Percentiles rank a stretch among this genome's conserved stretches.
phyloP scores from a whole-genome alignment of 352 stramenopile genomes.

The Globisporangium echinulatum region DNA sequence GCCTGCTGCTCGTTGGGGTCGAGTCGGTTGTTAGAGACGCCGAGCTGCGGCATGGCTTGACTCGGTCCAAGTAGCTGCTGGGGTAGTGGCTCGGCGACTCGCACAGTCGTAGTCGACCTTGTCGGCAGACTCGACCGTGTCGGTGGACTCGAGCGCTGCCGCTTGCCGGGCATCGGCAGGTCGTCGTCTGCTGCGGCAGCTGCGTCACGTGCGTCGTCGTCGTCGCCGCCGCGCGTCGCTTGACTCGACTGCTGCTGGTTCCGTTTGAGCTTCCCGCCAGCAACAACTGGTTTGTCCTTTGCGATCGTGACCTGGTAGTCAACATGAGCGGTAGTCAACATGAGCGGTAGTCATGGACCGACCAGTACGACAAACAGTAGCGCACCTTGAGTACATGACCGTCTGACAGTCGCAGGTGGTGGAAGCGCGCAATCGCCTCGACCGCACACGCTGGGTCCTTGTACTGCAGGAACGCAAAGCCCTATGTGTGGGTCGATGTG shows the following conservation, averaged over 20 bases:
- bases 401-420: constrained; percentile 53
- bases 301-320: constrained; percentile 48
- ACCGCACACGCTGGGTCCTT: constrained; percentile 37
- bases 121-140: neutral
- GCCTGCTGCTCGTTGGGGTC: too few species aligned
- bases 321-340: too few species aligned
- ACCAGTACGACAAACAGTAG: too few species aligned
- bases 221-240: constrained; percentile 12
- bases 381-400: constrained; percentile 68
- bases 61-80: too few species aligned
- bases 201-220: constrained; percentile 1
- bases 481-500: constrained; percentile 17
- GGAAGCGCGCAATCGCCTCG: constrained; percentile 54
- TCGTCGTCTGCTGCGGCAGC: constrained; percentile 14
- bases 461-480: constrained; percentile 78
- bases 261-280: constrained; percentile 60
- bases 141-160: constrained; percentile 54
- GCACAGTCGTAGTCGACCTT: too few species aligned
- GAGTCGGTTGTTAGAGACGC: too few species aligned
- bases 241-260: constrained; percentile 36
- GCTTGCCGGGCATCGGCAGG: constrained; percentile 36
- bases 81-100: too few species aligned
- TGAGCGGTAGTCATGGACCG: too few species aligned
- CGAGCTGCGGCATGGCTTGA: too few species aligned
- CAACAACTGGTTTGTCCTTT: constrained; percentile 38